Percentiles rank a stretch among this genome's conserved stretches.
These are phyloP conservation scores for Sechiopsis laciniata DNA, from an alignment of 306 rosid genomes.

Conservation along the genomic window DNA sequence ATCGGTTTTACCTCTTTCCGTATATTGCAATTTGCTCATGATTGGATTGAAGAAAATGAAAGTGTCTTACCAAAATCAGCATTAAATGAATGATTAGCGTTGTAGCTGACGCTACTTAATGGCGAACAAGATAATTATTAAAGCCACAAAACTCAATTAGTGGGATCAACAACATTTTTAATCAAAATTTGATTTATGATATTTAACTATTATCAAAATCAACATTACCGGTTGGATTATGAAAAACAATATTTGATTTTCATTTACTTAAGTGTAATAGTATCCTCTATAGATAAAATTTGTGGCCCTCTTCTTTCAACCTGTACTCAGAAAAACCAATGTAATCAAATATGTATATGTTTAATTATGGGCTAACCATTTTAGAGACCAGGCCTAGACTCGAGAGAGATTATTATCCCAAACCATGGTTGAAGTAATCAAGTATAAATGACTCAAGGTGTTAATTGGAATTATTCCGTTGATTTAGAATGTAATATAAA, in stretches of 20 bases:
- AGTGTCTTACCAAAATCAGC: neutral
- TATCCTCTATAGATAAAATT: too few species aligned
- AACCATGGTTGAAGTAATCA: too few species aligned
- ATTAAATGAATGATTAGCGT: neutral
- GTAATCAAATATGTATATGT: neutral
- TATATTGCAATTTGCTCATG: neutral
- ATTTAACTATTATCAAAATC: too few species aligned
- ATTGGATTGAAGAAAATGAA: neutral
- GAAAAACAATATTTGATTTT: too few species aligned
- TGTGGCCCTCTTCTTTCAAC: too few species aligned
- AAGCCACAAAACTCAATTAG: slow-evolving; percentile 8
- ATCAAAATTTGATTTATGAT: neutral
- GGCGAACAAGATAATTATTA: neutral
- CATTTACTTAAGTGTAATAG: too few species aligned
- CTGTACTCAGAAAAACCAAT: too few species aligned
- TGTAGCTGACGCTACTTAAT: neutral
- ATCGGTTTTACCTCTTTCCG: neutral
- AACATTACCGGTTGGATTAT: too few species aligned
- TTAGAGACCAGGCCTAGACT: neutral
- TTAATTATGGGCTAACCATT: neutral
- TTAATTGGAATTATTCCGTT: too few species aligned
- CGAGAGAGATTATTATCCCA: neutral
- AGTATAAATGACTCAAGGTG: neutral
- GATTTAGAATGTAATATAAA: too few species aligned
- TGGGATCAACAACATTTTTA: neutral